Evolutionary conservation across 73 alveolate species (phyloP), one percentile per base, ranked within the genome.

Genomic region (Paramecium bursaria): DNA sequence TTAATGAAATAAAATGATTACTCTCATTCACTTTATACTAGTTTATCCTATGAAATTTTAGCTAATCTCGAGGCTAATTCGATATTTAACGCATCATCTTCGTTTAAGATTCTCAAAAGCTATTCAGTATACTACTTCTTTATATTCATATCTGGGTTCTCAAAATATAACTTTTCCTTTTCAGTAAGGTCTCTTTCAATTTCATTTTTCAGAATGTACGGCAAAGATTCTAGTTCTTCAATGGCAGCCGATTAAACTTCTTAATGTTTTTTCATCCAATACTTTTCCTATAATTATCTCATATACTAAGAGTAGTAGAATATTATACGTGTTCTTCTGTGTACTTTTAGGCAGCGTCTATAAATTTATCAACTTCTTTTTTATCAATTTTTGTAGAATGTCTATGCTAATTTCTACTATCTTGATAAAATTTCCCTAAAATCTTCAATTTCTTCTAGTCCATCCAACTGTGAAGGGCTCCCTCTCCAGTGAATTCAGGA

Each of bases 401-500:
- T 13, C 82, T 44, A 35, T 31, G 54, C 50, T 31, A 21, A 67
- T 67, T 67, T 2, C 55, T 42, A 67, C 22, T 42, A 67, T 67
- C 82, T 42, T 67, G 60, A 35, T 67, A 67, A n/a, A 67, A 67
- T 42, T 67, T 67, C 17, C 27, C 50, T 14, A 67, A 42, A 3
- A 35, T 14, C 50, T 67, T 67, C n/a, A 67, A 25, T 15, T 57
- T 31, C 82, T 67, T 67, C 2, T 33, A 42, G 44, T 67, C 82
- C 30, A 67, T 6, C 82, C 82, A 67, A 21, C 42, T 35, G 44
- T 67, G 82, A 15, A 67, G 27, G 22, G 82, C 22, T n/a, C 82
- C 82, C 50, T 67, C 82, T 39, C 82, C 82, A 9, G 82, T 67
- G 27, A 67, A 67, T 29, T 67, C 82, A 67, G 82, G 82, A 11